These are phyloP conservation scores for Trichocladium antarcticum DNA, from an alignment of 495 filamentous ascomycete genomes.

Conservation along the genomic window DNA sequence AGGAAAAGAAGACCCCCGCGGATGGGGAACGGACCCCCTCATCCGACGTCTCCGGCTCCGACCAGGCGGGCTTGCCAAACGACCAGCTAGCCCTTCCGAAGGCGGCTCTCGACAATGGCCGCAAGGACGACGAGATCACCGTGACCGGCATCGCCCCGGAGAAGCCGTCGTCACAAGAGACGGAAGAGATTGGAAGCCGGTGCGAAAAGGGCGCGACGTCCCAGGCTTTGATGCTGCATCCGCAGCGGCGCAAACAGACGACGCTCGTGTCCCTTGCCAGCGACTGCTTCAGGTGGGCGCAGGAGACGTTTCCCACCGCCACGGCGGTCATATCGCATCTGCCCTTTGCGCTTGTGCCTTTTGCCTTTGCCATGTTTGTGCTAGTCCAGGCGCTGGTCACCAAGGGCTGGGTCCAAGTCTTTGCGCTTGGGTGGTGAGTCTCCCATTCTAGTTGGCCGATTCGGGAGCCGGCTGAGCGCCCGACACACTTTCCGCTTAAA, in stretches of 20 bases:
- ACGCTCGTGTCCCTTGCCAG: conserved; percentile 40
- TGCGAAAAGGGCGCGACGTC: neutral
- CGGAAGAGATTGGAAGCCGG: neutral
- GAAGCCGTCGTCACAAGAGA: neutral
- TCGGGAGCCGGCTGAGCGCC: too few relatives aligned
- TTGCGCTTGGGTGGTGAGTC: conserved; percentile 57
- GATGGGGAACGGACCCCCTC: neutral
- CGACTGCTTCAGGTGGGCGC: conserved; percentile 41
- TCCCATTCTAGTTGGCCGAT: too few relatives aligned
- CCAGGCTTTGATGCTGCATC: neutral
- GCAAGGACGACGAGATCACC: neutral
- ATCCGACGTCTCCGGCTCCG: neutral
- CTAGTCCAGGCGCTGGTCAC: conserved; percentile 55
- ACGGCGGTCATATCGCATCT: conserved; percentile 49
- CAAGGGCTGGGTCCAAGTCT: conserved; percentile 57
- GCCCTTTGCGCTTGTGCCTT: conserved; percentile 52
- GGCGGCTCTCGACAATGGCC: neutral
- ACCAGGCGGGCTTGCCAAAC: neutral
- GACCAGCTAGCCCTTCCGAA: neutral
- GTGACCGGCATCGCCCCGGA: neutral
- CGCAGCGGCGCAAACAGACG: conserved; percentile 1
- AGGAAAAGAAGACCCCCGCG: conserved; percentile 4
- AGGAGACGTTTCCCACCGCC: conserved; percentile 56
- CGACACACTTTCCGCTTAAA: too few relatives aligned
- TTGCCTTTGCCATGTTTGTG: conserved; percentile 57